phyloP scores from a whole-genome alignment of 2,329 filamentous ascomycete genomes.

The Alternaria postmessia region DNA sequence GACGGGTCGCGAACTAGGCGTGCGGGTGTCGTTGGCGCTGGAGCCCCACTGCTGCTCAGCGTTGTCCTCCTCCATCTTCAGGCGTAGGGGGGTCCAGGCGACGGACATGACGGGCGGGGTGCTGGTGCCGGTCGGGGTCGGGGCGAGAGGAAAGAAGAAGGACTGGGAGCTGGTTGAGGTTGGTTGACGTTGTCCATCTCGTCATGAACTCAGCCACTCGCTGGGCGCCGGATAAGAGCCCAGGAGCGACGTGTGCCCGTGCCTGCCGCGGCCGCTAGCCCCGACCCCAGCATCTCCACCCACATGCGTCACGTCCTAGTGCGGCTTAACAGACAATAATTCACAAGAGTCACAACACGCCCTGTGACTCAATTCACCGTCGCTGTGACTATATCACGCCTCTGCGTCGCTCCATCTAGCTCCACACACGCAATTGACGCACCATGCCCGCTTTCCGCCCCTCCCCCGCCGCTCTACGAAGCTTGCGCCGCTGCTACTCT shows the following conservation, averaged over 20 bases:
- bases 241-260: slow-evolving; percentile 10
- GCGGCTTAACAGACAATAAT: slow-evolving; percentile 28
- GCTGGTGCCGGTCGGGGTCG: slow-evolving; percentile 6
- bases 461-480: slow-evolving; percentile 38
- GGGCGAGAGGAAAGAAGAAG: neutral
- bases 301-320: slow-evolving; percentile 18
- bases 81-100: slow-evolving; percentile 17
- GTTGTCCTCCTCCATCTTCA: slow-evolving; percentile 26
- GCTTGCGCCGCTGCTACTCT: slow-evolving; percentile 44
- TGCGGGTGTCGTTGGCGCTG: slow-evolving; percentile 30
- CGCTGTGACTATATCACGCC: slow-evolving; percentile 14
- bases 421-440: slow-evolving; percentile 11
- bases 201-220: slow-evolving; percentile 28
- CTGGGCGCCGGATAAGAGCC: slow-evolving; percentile 11
- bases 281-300: slow-evolving; percentile 11
- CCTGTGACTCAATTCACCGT: slow-evolving; percentile 31
- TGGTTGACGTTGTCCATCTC: slow-evolving; percentile 12
- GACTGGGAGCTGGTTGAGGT: neutral
- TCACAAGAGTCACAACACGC: slow-evolving; percentile 10
- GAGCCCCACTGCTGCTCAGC: slow-evolving; percentile 49
- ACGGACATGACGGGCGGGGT: slow-evolving; percentile 12
- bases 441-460: slow-evolving; percentile 47
- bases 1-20: slow-evolving; percentile 48
- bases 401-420: slow-evolving; percentile 16
- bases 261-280: slow-evolving; percentile 18